Conservation (phyloP, 2,329 filamentous ascomycete species). For the Penicillium sp. region DNA sequence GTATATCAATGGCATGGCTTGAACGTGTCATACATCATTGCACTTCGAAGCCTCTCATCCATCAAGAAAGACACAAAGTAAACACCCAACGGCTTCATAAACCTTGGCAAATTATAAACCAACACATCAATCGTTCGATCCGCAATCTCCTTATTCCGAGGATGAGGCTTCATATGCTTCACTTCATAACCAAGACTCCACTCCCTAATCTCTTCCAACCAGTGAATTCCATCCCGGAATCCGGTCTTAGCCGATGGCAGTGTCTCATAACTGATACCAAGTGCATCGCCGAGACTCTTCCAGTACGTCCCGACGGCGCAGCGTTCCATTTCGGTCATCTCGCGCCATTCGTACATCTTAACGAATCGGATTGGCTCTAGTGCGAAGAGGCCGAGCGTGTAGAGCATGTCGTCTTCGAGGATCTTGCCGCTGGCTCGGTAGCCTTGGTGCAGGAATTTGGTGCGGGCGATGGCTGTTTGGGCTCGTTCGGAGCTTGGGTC, state of each 20-base stretch:
- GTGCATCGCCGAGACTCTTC: slow-evolving; percentile 73
- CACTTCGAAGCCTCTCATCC: slow-evolving; percentile 65
- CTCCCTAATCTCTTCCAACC: slow-evolving; percentile 55
- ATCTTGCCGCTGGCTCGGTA: slow-evolving; percentile 66
- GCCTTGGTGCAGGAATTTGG: slow-evolving; percentile 66
- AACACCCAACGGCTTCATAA: slow-evolving; percentile 54
- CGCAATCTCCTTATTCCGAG: slow-evolving; percentile 59
- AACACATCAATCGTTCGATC: slow-evolving; percentile 66
- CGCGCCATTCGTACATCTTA: slow-evolving; percentile 71
- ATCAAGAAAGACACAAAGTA: slow-evolving; percentile 64
- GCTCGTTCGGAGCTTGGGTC: slow-evolving; percentile 53
- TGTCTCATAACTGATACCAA: slow-evolving; percentile 63
- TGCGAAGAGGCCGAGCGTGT: slow-evolving; percentile 69
- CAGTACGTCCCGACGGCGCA: slow-evolving; percentile 72
- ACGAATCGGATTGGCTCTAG: slow-evolving; percentile 70
- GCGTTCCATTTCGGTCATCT: slow-evolving; percentile 68
- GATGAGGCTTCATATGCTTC: slow-evolving; percentile 61
- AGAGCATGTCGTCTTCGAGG: slow-evolving; percentile 66
- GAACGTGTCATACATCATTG: slow-evolving; percentile 64
- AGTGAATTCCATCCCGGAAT: slow-evolving; percentile 59
- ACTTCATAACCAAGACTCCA: slow-evolving; percentile 66
- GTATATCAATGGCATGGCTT: background rate
- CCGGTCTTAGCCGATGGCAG: slow-evolving; percentile 50
- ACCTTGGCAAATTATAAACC: slow-evolving; percentile 59
- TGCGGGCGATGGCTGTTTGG: slow-evolving; percentile 62